Evolutionary conservation across 2,329 filamentous ascomycete species (phyloP).

Genomic region (Lasiodiplodia hormozganensis): DNA sequence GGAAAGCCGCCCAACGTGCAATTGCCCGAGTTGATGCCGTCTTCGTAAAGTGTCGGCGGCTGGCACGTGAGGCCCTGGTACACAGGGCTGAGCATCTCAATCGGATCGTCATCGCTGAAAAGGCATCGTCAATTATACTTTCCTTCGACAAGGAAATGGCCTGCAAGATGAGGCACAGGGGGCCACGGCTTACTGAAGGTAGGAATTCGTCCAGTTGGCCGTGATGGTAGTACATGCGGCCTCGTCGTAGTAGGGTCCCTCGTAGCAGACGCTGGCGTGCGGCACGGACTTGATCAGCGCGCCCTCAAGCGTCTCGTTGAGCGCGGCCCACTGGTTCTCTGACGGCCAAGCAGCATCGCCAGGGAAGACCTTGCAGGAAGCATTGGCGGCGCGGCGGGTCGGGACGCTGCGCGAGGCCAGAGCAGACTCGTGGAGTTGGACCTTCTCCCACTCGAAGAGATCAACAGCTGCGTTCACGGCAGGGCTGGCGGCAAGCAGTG

Average conservation of each 20-base stretch:
- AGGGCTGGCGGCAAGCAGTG: conserved; percentile 18
- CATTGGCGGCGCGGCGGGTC: conserved; percentile 11
- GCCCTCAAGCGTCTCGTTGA: conserved; percentile 56
- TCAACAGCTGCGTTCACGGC: conserved; percentile 3
- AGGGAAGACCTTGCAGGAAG: conserved; percentile 57
- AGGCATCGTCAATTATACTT: background rate
- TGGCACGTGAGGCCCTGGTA: conserved; percentile 47
- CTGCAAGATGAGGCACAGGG: too few species aligned
- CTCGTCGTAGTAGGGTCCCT: conserved; percentile 43
- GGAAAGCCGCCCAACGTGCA: conserved; percentile 40
- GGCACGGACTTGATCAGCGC: conserved; percentile 53
- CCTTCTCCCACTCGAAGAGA: conserved; percentile 26
- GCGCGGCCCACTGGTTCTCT: conserved; percentile 51
- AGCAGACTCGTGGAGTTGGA: background rate
- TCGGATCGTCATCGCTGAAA: conserved; percentile 36
- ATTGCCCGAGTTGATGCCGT: conserved; percentile 35
- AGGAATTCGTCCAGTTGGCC: conserved; percentile 43
- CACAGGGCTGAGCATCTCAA: conserved; percentile 47
- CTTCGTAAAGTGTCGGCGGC: conserved; percentile 43
- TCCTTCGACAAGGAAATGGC: background rate
- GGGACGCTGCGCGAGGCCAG: background rate
- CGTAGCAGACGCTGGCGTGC: conserved; percentile 56
- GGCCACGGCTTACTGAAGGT: conserved; percentile 4
- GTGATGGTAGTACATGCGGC: conserved; percentile 33
- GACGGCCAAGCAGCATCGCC: conserved; percentile 58